Conservation (phyloP, 805 yeast species). For the Yamadazyma endophytica region DNA sequence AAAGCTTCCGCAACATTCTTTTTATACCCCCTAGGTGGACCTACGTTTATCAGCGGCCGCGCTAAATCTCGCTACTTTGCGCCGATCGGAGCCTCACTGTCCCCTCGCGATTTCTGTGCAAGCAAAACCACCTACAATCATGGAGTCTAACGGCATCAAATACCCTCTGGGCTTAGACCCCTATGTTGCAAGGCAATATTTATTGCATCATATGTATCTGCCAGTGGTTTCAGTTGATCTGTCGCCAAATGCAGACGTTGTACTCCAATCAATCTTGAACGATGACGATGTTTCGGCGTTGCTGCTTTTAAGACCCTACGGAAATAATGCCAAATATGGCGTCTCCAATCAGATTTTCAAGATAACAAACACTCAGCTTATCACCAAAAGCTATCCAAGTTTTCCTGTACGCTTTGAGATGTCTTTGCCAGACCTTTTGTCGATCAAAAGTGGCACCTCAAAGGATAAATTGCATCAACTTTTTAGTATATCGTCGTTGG, state of each 20-base stretch:
- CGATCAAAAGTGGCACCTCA: conserved; percentile 20
- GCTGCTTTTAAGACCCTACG: conserved; percentile 51
- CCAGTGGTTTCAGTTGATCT: conserved; percentile 51
- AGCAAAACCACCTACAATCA: too few relatives aligned
- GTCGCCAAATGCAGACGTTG: conserved; percentile 41
- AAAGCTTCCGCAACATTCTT: too few relatives aligned
- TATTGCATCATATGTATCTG: conserved; percentile 44
- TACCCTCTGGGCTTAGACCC: conserved; percentile 36
- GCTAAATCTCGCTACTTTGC: too few relatives aligned
- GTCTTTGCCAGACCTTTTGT: conserved; percentile 33
- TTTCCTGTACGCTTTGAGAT: conserved; percentile 56
- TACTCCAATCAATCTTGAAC: conserved; percentile 39
- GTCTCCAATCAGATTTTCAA: conserved; percentile 39
- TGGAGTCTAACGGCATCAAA: too few relatives aligned
- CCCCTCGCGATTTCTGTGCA: too few relatives aligned
- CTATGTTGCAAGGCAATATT: conserved; percentile 34
- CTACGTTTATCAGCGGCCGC: too few relatives aligned
- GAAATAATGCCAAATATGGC: conserved; percentile 46
- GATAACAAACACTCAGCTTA: conserved; percentile 48
- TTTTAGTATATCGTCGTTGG: conserved; percentile 37
- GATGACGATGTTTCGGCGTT: conserved; percentile 36
- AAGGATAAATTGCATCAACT: conserved; percentile 19
- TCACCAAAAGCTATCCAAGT: conserved; percentile 46
- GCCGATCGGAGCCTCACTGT: too few relatives aligned
- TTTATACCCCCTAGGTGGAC: too few relatives aligned